Percentiles rank a stretch among this genome's conserved stretches.
These are phyloP conservation scores for Neohortaea acidophila DNA, from an alignment of 495 filamentous ascomycete species.

Conservation along the genomic window DNA sequence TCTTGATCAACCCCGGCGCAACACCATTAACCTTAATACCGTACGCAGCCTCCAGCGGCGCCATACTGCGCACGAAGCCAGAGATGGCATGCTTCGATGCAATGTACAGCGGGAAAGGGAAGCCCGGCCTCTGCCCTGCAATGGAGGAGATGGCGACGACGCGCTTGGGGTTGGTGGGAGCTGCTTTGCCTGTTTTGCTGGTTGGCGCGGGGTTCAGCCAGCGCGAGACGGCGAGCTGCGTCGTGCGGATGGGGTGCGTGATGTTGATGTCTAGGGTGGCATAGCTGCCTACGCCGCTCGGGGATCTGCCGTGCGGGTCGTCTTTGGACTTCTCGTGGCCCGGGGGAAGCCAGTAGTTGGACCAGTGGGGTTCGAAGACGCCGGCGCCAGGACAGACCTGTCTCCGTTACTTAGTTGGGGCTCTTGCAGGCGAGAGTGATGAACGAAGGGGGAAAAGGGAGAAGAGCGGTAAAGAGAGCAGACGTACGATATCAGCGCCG, in stretches of 20 bases:
- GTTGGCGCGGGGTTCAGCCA: slow-evolving; percentile 31
- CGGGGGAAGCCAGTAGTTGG: slow-evolving; percentile 53
- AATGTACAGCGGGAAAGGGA: slow-evolving; percentile 42
- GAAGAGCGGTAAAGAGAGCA: neutral
- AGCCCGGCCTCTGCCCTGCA: slow-evolving; percentile 40
- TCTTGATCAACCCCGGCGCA: slow-evolving; percentile 51
- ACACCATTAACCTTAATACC: slow-evolving; percentile 52
- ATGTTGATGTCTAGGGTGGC: slow-evolving; percentile 49
- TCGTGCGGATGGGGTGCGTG: slow-evolving; percentile 52
- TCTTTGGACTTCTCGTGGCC: slow-evolving; percentile 36
- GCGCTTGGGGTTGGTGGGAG: slow-evolving; percentile 30
- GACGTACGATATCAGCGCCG: slow-evolving; percentile 41
- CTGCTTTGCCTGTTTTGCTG: slow-evolving; percentile 22
- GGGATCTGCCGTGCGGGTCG: slow-evolving; percentile 11
- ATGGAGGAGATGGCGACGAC: slow-evolving; percentile 48
- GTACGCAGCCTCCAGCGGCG: slow-evolving; percentile 32
- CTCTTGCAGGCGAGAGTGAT: neutral
- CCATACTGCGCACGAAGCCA: slow-evolving; percentile 42
- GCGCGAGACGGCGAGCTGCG: slow-evolving; percentile 47
- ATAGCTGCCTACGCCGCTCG: slow-evolving; percentile 33
- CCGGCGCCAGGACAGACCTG: slow-evolving; percentile 47
- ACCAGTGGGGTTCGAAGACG: slow-evolving; percentile 51
- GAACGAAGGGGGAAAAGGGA: neutral
- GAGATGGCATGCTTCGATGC: slow-evolving; percentile 49
- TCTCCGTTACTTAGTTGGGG: no score